Percentiles rank a stretch among this genome's conserved stretches.
Conservation (phyloP, 371 early-diverging fungal genomes). For the Sanchytrium tribonematis region DNA sequence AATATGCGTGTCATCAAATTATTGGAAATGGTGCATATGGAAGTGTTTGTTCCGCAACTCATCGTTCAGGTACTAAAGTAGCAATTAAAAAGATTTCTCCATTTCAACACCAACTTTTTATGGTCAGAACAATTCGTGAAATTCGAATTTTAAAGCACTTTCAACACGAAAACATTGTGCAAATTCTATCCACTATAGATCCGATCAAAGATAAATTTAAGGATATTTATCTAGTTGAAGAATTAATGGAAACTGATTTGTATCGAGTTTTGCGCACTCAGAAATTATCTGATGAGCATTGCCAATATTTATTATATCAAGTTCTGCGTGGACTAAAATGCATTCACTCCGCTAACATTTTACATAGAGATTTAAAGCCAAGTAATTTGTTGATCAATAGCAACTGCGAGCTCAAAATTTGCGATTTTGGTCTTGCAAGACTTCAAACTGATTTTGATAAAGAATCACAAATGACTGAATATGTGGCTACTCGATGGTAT, state of each 20-base stretch:
- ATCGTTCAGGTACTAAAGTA: slow-evolving; percentile 43
- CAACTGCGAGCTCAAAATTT: slow-evolving; percentile 77
- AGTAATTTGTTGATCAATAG: slow-evolving; percentile 78
- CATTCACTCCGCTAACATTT: slow-evolving; percentile 75
- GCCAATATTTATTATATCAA: slow-evolving; percentile 83
- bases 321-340: slow-evolving; percentile 35
- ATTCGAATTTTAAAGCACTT: slow-evolving; percentile 62
- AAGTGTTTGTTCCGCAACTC: slow-evolving; percentile 5
- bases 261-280: slow-evolving; percentile 58
- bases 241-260: slow-evolving; percentile 69
- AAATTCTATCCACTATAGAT: slow-evolving; percentile 35
- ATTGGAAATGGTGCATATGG: slow-evolving; percentile 1
- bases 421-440: slow-evolving; percentile 78
- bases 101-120: slow-evolving; percentile 59
- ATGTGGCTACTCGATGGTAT: slow-evolving; percentile 91
- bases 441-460: slow-evolving; percentile 11
- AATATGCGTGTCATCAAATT: neutral
- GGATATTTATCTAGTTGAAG: slow-evolving; percentile 79
- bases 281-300: slow-evolving; percentile 65
- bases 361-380: slow-evolving; percentile 87
- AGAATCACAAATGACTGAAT: slow-evolving; percentile 73
- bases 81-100: slow-evolving; percentile 86
- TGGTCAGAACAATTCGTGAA: slow-evolving; percentile 78
- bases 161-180: slow-evolving; percentile 47
- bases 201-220: slow-evolving; percentile 8